Percentiles rank a stretch among this genome's conserved stretches.
Evolutionary conservation across 768 basidiomycete genomes (phyloP).

Genomic region (Tephrocybe sp.): DNA sequence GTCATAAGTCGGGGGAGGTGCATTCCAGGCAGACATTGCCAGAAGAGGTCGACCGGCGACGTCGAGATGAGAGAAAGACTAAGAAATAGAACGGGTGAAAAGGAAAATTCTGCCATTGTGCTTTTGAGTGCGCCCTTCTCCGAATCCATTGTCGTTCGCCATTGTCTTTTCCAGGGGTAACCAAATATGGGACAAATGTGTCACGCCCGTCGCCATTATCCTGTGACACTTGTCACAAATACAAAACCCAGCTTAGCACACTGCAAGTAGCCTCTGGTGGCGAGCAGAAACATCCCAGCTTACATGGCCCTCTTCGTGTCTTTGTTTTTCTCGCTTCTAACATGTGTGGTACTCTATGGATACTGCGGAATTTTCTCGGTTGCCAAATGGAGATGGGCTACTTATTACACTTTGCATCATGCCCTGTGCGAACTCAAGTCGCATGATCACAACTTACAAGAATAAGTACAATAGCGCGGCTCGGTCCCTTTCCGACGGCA

Average conservation of each 20-base stretch:
- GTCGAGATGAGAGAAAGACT: conserved; percentile 21
- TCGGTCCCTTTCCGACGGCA: too few relatives aligned
- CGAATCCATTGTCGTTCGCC: neutral
- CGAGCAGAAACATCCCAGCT: neutral
- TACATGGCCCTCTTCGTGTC: too few relatives aligned
- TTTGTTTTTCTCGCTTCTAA: too few relatives aligned
- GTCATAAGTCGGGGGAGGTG: conserved; percentile 62
- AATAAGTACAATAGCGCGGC: too few relatives aligned
- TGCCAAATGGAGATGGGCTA: neutral
- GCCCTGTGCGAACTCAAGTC: too few relatives aligned
- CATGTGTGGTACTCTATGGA: too few relatives aligned
- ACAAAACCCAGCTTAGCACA: neutral
- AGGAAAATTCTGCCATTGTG: conserved; percentile 13
- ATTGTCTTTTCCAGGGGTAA: conserved; percentile 8
- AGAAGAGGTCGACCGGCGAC: conserved; percentile 52
- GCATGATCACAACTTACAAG: too few relatives aligned
- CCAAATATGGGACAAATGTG: neutral
- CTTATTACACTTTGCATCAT: too few relatives aligned
- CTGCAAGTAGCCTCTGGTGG: neutral
- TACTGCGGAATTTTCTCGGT: too few relatives aligned
- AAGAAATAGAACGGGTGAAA: conserved; percentile 16
- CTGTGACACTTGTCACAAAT: too few relatives aligned
- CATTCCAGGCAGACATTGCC: conserved; percentile 32
- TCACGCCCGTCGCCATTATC: too few relatives aligned
- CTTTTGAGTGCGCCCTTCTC: conserved; percentile 22